These are phyloP conservation scores for Trichosporon coremiiforme DNA, from an alignment of 1,284 basidiomycete genomes.

Conservation along the genomic window DNA sequence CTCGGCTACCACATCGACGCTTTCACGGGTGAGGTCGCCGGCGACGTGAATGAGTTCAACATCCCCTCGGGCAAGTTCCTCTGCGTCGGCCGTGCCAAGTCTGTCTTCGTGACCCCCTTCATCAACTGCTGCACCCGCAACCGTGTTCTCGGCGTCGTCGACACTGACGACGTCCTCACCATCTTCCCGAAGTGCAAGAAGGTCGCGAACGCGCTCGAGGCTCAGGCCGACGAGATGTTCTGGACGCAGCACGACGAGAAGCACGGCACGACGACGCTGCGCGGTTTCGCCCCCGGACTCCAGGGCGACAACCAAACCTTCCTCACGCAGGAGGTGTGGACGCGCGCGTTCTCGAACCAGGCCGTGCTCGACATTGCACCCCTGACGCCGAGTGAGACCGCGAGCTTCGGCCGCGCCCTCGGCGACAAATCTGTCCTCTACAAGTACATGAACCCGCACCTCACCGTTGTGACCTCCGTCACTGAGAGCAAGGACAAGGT, in stretches of 20 bases:
- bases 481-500: constrained; percentile 39
- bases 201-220: constrained; percentile 40
- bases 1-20: constrained; percentile 78
- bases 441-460: constrained; percentile 88
- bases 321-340: constrained; percentile 60
- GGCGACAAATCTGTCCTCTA: constrained; percentile 87
- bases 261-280: constrained; percentile 27
- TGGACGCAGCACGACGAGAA: constrained; percentile 36
- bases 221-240: constrained; percentile 40
- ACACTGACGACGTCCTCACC: constrained; percentile 40
- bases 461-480: constrained; percentile 69
- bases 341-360: constrained; percentile 64
- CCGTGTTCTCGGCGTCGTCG: constrained; percentile 49
- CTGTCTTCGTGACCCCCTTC: constrained; percentile 48
- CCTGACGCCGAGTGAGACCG: constrained; percentile 61
- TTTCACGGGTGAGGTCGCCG: constrained; percentile 65
- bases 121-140: constrained; percentile 51
- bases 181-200: constrained; percentile 56
- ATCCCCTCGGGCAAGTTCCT: constrained; percentile 45
- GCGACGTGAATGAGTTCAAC: constrained; percentile 35
- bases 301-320: constrained; percentile 23
- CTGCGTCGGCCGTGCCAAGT: constrained; percentile 38
- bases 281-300: constrained; percentile 27
- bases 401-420: constrained; percentile 78
- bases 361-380: constrained; percentile 52